phyloP scores from a whole-genome alignment of 2,329 filamentous ascomycete genomes.

The Colletotrichum godetiae region DNA sequence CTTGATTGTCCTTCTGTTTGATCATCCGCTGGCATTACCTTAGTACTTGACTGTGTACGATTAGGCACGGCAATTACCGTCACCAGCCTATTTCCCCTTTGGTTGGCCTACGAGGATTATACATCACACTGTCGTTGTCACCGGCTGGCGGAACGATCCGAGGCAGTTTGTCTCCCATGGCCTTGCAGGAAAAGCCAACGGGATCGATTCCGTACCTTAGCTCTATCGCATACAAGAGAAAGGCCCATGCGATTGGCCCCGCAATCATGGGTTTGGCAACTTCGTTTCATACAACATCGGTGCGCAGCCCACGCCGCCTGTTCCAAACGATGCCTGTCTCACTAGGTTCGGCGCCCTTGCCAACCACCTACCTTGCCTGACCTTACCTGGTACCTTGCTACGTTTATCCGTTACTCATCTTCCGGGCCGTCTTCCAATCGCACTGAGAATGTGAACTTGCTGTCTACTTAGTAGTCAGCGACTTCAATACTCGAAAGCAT shows the following conservation, averaged over 20 bases:
- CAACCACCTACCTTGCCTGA: background rate
- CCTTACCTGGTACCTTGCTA: too few relatives aligned
- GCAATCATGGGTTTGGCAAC: background rate
- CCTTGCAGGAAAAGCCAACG: background rate
- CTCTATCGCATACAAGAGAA: background rate
- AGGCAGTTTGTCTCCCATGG: background rate
- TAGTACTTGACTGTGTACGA: too few relatives aligned
- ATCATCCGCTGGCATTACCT: background rate
- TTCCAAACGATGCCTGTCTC: conserved; percentile 24
- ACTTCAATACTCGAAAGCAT: background rate
- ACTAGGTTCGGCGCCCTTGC: background rate
- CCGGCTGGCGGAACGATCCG: background rate
- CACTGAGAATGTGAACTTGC: background rate
- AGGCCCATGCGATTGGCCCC: conserved; percentile 17
- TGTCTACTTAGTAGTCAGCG: background rate
- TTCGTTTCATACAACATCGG: conserved; percentile 20
- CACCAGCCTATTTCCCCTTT: too few relatives aligned
- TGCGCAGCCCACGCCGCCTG: conserved; percentile 5
- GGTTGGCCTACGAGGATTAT: background rate
- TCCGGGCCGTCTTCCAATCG: background rate
- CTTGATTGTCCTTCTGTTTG: background rate
- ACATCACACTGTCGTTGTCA: background rate
- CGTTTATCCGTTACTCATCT: background rate
- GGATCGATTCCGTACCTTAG: background rate
- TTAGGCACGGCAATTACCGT: background rate